Evolutionary conservation across 73 alveolate species (phyloP).

Genomic region (Paramecium primaurelia): DNA sequence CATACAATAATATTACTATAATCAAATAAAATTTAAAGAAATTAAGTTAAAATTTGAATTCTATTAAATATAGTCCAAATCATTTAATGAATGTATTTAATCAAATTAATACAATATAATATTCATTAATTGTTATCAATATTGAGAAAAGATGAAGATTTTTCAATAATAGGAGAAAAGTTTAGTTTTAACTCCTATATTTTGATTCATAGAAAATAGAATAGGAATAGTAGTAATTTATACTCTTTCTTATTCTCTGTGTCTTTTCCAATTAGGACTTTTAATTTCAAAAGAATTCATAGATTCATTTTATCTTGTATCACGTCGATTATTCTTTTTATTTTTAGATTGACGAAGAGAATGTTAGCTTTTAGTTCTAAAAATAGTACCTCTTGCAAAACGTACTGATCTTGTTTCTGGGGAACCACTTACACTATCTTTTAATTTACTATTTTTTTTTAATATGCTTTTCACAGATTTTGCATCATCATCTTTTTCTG

Average conservation of each 20-base stretch:
- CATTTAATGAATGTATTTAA: background rate
- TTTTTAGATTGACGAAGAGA: background rate
- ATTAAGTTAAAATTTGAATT: background rate
- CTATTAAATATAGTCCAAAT: background rate
- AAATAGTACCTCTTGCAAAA: background rate
- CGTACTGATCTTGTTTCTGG: background rate
- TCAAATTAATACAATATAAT: background rate
- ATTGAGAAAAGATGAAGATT: background rate
- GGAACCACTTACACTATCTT: background rate
- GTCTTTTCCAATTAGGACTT: background rate
- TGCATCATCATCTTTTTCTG: background rate
- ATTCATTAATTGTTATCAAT: background rate
- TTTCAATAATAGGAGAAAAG: background rate
- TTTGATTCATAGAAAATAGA: background rate
- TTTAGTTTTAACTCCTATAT: background rate
- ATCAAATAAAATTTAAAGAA: background rate
- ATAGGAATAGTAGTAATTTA: background rate
- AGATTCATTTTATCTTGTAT: background rate
- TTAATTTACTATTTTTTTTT: background rate
- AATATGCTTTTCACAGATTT: background rate
- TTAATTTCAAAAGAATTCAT: background rate
- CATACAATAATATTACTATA: too few species aligned
- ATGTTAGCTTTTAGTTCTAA: background rate
- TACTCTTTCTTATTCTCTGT: background rate
- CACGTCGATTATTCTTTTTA: background rate